Conservation (phyloP, 176 grass and related monocot species). For the Carex littledalei region DNA sequence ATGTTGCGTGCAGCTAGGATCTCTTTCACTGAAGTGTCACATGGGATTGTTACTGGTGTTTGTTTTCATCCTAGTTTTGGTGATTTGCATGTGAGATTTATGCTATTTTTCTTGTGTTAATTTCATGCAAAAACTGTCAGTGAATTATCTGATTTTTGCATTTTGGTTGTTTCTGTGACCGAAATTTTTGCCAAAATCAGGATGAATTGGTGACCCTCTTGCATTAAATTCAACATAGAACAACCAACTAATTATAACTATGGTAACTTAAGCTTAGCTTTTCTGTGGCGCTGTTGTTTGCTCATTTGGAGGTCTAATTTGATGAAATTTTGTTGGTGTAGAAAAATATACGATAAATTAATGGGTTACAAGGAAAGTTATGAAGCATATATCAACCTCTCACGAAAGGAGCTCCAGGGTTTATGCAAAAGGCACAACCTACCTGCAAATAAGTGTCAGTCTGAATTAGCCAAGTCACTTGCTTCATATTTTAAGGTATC, state of each 20-base stretch:
- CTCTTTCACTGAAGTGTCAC: background rate
- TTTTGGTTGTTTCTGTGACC: background rate
- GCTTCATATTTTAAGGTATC: slow-evolving; percentile 49
- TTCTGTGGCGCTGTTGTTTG: background rate
- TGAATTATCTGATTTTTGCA: background rate
- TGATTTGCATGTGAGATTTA: background rate
- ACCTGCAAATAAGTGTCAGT: slow-evolving; percentile 55
- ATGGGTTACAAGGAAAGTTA: slow-evolving; percentile 55
- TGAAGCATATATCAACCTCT: slow-evolving; percentile 48
- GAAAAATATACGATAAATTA: background rate
- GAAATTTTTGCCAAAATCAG: background rate
- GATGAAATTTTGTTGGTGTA: background rate
- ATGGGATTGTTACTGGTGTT: slow-evolving; percentile 1
- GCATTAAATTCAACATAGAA: background rate
- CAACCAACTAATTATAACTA: background rate
- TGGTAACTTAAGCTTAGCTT: background rate
- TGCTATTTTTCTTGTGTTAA: background rate
- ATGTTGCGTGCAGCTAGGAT: background rate
- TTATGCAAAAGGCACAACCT: slow-evolving; percentile 75
- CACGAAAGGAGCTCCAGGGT: slow-evolving; percentile 57
- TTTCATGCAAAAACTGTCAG: background rate
- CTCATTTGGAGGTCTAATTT: background rate
- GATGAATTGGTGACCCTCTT: background rate
- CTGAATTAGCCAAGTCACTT: slow-evolving; percentile 55
- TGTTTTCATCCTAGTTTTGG: background rate